These are phyloP conservation scores for Aureococcus anophagefferens DNA, from an alignment of 108 stramenopile species.

Conservation along the genomic window DNA sequence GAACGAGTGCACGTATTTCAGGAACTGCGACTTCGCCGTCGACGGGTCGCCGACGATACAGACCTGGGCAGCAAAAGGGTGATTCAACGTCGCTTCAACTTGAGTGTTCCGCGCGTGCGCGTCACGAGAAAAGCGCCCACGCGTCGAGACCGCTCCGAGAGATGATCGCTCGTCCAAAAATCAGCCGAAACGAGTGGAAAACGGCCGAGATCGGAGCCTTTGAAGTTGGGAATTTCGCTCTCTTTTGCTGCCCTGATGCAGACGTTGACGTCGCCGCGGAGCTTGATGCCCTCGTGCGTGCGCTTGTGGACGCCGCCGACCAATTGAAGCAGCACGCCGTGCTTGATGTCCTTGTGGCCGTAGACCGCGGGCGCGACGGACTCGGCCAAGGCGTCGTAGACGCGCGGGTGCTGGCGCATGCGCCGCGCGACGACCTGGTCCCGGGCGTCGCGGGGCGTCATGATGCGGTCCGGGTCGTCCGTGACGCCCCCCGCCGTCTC, in stretches of 20 bases:
- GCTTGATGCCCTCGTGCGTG: conserved; percentile 86
- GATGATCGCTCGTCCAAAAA: too few relatives aligned
- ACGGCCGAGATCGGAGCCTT: too few relatives aligned
- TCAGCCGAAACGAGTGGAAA: too few relatives aligned
- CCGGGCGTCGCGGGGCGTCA: too few relatives aligned
- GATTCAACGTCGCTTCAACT: too few relatives aligned
- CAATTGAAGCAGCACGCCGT: conserved; percentile 87
- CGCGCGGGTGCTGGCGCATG: conserved; percentile 18
- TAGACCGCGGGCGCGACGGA: conserved; percentile 82
- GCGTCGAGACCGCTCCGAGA: too few relatives aligned
- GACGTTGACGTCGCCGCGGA: conserved; percentile 95
- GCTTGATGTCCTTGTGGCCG: conserved; percentile 89
- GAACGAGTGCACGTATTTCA: conserved; percentile 90
- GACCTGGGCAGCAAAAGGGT: too few relatives aligned
- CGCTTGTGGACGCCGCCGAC: conserved; percentile 93
- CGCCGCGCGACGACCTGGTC: not conserved
- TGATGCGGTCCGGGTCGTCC: too few relatives aligned
- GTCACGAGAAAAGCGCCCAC: too few relatives aligned
- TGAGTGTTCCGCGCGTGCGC: too few relatives aligned
- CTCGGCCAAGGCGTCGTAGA: conserved; percentile 51
- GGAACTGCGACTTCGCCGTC: conserved; percentile 94
- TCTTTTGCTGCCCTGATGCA: too few relatives aligned
- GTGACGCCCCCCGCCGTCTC: not conserved
- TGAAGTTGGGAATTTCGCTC: too few relatives aligned
- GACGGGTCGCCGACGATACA: conserved; percentile 97